Evolutionary conservation across 805 yeast genomes (phyloP).

Genomic region (Yarrowia sp.): DNA sequence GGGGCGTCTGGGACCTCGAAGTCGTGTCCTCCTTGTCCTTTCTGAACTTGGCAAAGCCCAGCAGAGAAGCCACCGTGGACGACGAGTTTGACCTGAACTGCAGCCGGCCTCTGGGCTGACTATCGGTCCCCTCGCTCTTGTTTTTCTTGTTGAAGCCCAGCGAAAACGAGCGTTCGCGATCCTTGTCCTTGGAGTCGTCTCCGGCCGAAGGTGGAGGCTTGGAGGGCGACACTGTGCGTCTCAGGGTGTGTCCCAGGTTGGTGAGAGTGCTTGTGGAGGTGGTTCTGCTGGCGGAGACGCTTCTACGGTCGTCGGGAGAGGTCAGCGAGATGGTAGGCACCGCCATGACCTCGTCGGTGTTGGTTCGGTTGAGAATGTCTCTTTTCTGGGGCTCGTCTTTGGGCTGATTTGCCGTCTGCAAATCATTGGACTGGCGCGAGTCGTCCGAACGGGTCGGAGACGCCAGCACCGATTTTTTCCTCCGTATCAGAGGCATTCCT

Average conservation of each 20-base stretch:
- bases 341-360: conserved; percentile 29
- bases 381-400: not conserved
- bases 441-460: conserved; percentile 33
- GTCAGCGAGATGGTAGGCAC: conserved; percentile 30
- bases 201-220: not conserved
- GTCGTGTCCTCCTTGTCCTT: conserved; percentile 23
- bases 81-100: conserved; percentile 37
- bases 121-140: not conserved
- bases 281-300: not conserved
- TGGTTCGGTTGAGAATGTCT: not conserved
- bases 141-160: conserved; percentile 35
- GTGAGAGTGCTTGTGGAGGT: conserved; percentile 13
- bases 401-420: conserved; percentile 12
- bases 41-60: conserved; percentile 32
- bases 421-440: not conserved
- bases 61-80: conserved; percentile 33
- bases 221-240: conserved; percentile 18
- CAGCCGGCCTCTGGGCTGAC: conserved; percentile 17
- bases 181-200: not conserved
- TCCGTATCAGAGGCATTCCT: conserved; percentile 39
- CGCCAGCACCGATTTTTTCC: conserved; percentile 34
- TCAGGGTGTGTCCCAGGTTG: conserved; percentile 6
- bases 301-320: conserved; percentile 8
- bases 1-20: not conserved
- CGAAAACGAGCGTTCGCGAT: conserved; percentile 23